A percentile compares a stretch with the other conserved stretches of the same genome.
These are phyloP conservation scores for Cornus controversa DNA, from an alignment of 148 eudicot species.

Conservation along the genomic window DNA sequence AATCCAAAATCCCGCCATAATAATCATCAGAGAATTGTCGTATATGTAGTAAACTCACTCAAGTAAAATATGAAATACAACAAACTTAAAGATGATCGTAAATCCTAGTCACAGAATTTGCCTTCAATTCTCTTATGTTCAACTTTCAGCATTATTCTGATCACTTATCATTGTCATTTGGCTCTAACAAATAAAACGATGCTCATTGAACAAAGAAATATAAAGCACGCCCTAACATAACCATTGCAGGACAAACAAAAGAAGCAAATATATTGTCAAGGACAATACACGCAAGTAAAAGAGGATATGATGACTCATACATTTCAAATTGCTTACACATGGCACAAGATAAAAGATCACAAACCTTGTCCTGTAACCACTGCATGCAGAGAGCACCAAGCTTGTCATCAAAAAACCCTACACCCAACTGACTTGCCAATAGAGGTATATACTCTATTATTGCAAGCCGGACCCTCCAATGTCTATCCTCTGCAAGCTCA, in stretches of 20 bases:
- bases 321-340: not conserved
- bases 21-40: too few relatives aligned
- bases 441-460: constrained; percentile 94
- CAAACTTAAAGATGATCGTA: not conserved
- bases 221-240: not conserved
- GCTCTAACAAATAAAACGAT: not conserved
- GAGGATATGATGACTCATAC: not conserved
- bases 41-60: not conserved
- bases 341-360: constrained; percentile 1
- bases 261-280: not conserved
- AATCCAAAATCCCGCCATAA: not conserved
- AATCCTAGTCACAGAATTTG: not conserved
- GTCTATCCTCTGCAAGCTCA: constrained; percentile 97
- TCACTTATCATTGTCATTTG: not conserved
- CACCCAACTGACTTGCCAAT: constrained; percentile 94
- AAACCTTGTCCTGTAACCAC: constrained; percentile 97
- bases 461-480: constrained; percentile 99
- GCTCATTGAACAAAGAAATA: too few relatives aligned
- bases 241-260: not conserved
- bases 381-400: constrained; percentile 97
- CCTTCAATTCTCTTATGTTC: not conserved
- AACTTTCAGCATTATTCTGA: not conserved
- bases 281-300: not conserved
- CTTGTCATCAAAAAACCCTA: constrained; percentile 95
- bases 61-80: not conserved